Evolutionary conservation across 2,329 filamentous ascomycete genomes (phyloP), one percentile per base, ranked within the genome.

Genomic region (Curvularia spicifera): DNA sequence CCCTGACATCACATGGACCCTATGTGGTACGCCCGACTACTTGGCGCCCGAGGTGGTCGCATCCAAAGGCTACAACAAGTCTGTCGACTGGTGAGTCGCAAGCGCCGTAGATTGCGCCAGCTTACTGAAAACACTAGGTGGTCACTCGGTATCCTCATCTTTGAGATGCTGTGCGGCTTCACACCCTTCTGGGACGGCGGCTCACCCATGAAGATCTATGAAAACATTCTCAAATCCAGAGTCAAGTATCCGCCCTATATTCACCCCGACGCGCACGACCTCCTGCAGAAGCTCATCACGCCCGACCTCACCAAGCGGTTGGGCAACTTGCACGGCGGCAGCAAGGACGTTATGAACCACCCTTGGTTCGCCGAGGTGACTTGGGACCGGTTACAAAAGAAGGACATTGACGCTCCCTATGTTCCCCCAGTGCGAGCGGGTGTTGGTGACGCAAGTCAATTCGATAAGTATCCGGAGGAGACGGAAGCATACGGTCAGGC

Each of bases 41-140:
- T 86, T 99, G 35, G 95, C 95, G 0, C 95, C 95, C 0, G 95
- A 99, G 80, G 95, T 99, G 13, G 95, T 99, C n/a, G 93, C 93
- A 59, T 97, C 94, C 78, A 98, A 98, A 80, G 95, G 95, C 52
- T 99, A 99, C 83, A 99, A 99, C 83, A 99, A 98, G 78, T 97
- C 94, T 40, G 95, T 99, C 18, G 95, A 99, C 77, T 99, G 95
- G 95, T 97, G 81, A 81, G 91, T 80, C 45, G 53, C 60, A 45
- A 61, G 35, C 22, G 39, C 8, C 24, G 26, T 33, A 15, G 39
- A 45, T 33, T 53, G 46, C 59, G 55, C 35, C 26, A 24, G 13
- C 39, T 2, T 42, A 43, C 60, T 56, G 46, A 67, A 60, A 50
- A 18, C 35, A 1, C 4, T 56, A 97, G 93, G 93, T 99, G 95